Conservation (phyloP, 192 early-diverging fungal species). For the Helicostylum pulchrum region DNA sequence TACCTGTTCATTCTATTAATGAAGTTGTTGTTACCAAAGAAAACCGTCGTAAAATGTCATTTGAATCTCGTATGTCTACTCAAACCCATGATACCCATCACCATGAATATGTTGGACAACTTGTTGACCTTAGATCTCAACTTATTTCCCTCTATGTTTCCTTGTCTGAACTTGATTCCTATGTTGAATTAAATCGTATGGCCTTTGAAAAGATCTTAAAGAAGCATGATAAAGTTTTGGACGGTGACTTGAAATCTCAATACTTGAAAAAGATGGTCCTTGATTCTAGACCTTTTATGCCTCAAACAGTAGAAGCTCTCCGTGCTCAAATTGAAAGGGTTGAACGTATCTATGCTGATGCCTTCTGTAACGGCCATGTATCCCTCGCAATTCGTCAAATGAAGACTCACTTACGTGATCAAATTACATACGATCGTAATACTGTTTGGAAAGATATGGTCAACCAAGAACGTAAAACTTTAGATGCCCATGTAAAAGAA, state of each 20-base stretch:
- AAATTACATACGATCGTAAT: conserved; percentile 70
- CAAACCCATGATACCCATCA: conserved; percentile 4
- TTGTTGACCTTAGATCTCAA: conserved; percentile 26
- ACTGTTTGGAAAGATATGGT: conserved; percentile 82
- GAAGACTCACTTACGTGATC: conserved; percentile 59
- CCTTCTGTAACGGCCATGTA: conserved; percentile 55
- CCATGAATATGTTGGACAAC: conserved; percentile 12
- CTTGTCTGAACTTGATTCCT: conserved; percentile 79
- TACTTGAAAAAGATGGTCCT: conserved; percentile 54
- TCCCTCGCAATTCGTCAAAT: conserved; percentile 55
- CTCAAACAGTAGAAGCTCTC: conserved; percentile 48
- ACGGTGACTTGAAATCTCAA: conserved; percentile 36
- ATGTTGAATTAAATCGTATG: conserved; percentile 78
- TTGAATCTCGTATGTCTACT: conserved; percentile 29
- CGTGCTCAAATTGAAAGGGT: conserved; percentile 49
- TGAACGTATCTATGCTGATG: conserved; percentile 59
- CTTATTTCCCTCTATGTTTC: conserved; percentile 43
- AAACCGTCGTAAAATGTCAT: conserved; percentile 12
- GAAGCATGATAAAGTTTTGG: conserved; percentile 91
- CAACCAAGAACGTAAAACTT: conserved; percentile 55
- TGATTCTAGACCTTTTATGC: conserved; percentile 51
- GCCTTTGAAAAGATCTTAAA: conserved; percentile 92
- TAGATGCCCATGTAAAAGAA: conserved; percentile 39
- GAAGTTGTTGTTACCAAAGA: background rate
- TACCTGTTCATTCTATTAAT: background rate